phyloP scores from a whole-genome alignment of 805 yeast genomes.

The Candida ponderosae region DNA sequence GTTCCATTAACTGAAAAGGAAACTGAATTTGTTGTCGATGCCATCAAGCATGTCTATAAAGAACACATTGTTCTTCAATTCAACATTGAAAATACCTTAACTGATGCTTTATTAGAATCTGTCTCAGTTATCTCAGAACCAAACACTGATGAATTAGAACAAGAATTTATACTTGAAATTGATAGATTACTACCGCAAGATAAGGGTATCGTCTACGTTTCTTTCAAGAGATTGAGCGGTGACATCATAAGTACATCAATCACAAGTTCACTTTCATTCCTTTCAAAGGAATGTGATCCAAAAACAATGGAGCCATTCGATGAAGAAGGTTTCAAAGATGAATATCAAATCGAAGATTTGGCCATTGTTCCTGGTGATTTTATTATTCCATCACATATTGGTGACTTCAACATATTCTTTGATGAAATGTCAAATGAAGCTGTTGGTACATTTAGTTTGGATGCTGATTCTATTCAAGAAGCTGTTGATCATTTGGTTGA shows the following conservation, averaged over 20 bases:
- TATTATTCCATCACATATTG: constrained; percentile 66
- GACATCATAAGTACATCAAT: constrained; percentile 42
- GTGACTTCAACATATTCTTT: constrained; percentile 65
- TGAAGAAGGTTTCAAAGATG: constrained; percentile 83
- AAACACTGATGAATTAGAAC: constrained; percentile 39
- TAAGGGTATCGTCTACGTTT: constrained; percentile 71
- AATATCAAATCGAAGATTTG: constrained; percentile 82
- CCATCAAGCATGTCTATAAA: constrained; percentile 75
- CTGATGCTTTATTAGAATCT: constrained; percentile 68
- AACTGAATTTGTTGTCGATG: constrained; percentile 85
- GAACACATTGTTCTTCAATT: constrained; percentile 72
- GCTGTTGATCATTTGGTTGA: constrained; percentile 46
- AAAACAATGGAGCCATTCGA: constrained; percentile 58
- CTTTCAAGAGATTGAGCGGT: constrained; percentile 55
- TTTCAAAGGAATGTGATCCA: constrained; percentile 73
- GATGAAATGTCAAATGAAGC: constrained; percentile 63
- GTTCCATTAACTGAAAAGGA: constrained; percentile 81
- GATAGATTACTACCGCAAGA: constrained; percentile 64
- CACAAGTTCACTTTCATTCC: constrained; percentile 62
- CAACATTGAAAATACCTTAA: constrained; percentile 76
- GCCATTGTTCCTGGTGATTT: constrained; percentile 75
- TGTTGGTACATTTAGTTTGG: constrained; percentile 60
- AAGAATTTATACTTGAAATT: constrained; percentile 69
- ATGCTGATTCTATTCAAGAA: constrained; percentile 39
- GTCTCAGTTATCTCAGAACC: constrained; percentile 66